Conservation (phyloP, 176 grass and related monocot genomes). For the Phyllostachys edulis region DNA sequence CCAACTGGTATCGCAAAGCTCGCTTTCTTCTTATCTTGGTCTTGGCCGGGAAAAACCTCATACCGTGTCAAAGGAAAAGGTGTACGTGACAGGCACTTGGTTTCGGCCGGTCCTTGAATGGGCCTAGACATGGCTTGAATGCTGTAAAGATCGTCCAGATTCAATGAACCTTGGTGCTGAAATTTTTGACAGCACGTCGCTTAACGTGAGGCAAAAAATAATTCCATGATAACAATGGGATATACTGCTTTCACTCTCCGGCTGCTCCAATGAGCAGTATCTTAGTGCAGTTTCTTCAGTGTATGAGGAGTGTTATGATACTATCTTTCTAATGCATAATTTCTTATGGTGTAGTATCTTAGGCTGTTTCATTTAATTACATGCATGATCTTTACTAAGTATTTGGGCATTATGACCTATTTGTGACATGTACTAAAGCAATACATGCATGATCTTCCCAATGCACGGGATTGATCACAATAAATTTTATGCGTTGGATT, state of each 20-base stretch:
- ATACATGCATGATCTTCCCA: too few species aligned
- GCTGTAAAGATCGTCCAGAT: neutral
- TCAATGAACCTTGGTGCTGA: neutral
- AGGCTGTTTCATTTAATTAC: too few species aligned
- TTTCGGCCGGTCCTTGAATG: neutral
- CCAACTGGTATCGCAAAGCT: neutral
- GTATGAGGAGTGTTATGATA: too few species aligned
- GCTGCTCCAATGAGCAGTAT: too few species aligned
- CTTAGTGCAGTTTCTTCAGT: too few species aligned
- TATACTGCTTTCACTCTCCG: neutral
- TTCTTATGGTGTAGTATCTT: too few species aligned
- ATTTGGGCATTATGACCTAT: too few species aligned
- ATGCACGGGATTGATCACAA: too few species aligned
- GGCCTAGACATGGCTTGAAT: constrained; percentile 17
- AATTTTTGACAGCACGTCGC: neutral
- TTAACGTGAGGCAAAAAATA: neutral
- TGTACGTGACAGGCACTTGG: neutral
- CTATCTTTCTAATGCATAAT: too few species aligned
- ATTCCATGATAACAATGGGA: neutral
- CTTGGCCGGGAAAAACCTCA: neutral
- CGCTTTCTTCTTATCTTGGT: neutral
- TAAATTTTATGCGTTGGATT: too few species aligned
- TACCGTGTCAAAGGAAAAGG: neutral
- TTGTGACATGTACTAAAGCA: too few species aligned
- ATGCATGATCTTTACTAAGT: too few species aligned